Percentiles rank a stretch among this genome's conserved stretches.
phyloP scores from a whole-genome alignment of 208 protist genomes.

The Wallacemonas sp. region DNA sequence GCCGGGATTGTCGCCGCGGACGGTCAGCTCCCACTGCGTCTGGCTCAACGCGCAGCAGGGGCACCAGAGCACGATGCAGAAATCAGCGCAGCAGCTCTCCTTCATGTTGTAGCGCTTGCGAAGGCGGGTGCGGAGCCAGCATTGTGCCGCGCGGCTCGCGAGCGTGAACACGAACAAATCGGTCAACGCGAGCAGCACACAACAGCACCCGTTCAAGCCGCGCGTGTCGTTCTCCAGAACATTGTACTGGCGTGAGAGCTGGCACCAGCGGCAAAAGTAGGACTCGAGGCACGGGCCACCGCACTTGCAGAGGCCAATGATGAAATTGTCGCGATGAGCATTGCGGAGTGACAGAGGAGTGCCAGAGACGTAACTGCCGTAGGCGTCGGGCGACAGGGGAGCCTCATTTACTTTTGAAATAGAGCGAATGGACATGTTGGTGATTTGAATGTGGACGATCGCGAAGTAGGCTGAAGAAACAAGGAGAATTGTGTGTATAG shows the following conservation, averaged over 20 bases:
- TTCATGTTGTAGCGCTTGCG: constrained; percentile 13
- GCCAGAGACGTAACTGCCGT: background rate
- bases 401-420: too few relatives aligned
- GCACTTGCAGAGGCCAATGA: constrained; percentile 17
- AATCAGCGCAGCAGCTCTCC: background rate
- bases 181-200: constrained; percentile 1
- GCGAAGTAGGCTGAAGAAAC: too few relatives aligned
- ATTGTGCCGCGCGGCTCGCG: background rate
- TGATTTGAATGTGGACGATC: too few relatives aligned
- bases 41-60: constrained; percentile 14
- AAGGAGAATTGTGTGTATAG: too few relatives aligned
- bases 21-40: constrained; percentile 9
- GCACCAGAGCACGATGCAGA: background rate
- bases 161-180: background rate
- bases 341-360: background rate
- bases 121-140: background rate
- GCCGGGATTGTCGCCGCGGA: constrained; percentile 12
- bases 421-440: too few relatives aligned
- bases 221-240: constrained; percentile 23
- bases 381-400: background rate
- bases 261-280: constrained; percentile 49
- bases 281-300: constrained; percentile 26
- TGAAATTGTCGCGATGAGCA: background rate
- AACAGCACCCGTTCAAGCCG: constrained; percentile 25
- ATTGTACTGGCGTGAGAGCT: constrained; percentile 56